Evolutionary conservation across 1,284 basidiomycete genomes (phyloP).

Genomic region (Ceratobasidium sp.): DNA sequence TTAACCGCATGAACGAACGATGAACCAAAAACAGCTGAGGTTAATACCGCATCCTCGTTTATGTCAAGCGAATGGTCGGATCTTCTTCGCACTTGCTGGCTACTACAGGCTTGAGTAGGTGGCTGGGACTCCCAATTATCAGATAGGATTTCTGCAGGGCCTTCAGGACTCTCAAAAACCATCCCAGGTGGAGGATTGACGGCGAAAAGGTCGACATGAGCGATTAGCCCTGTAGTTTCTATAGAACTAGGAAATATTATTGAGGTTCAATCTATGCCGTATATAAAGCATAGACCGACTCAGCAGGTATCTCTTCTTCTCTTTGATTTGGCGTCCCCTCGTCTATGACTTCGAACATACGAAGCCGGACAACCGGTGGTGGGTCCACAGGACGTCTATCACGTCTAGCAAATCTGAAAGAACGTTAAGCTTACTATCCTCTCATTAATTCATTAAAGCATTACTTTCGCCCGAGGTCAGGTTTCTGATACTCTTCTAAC

Average conservation of each 20-base stretch:
- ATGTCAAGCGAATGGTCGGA: constrained; percentile 2
- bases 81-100: not conserved
- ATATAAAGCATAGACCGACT: constrained; percentile 48
- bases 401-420: constrained; percentile 52
- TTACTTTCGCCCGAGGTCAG: constrained; percentile 44
- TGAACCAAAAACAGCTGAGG: constrained; percentile 63
- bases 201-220: constrained; percentile 68
- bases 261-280: not conserved
- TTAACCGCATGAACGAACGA: constrained; percentile 67
- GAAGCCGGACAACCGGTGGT: constrained; percentile 64
- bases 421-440: not conserved
- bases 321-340: constrained; percentile 51
- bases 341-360: constrained; percentile 56
- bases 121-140: not conserved
- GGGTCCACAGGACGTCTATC: constrained; percentile 68
- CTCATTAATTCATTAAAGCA: not conserved
- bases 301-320: constrained; percentile 53
- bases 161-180: not conserved
- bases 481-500: constrained; percentile 44
- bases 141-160: not conserved
- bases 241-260: constrained; percentile 41
- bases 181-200: constrained; percentile 50
- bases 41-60: constrained; percentile 60
- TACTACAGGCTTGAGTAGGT: not conserved
- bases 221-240: constrained; percentile 56